A percentile compares a stretch with the other conserved stretches of the same genome.
phyloP scores from a whole-genome alignment of 1,139 yeast genomes.

The Yamadazyma sp. region DNA sequence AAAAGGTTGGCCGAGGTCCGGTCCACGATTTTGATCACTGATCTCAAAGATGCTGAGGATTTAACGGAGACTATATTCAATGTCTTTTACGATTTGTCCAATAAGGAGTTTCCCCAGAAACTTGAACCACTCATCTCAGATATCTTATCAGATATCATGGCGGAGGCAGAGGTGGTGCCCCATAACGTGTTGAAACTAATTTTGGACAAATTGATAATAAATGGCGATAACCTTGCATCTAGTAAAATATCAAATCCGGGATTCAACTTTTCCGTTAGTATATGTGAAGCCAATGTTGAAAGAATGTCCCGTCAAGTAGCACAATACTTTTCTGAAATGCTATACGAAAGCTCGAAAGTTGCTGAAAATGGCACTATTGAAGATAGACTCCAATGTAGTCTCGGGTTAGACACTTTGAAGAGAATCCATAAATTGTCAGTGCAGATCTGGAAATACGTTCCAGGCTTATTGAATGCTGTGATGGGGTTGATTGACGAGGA shows the following conservation, averaged over 20 bases:
- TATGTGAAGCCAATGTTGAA: constrained; percentile 73
- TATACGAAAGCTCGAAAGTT: constrained; percentile 49
- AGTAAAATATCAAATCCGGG: constrained; percentile 51
- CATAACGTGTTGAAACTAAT: constrained; percentile 60
- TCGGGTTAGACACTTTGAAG: constrained; percentile 44
- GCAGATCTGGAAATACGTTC: constrained; percentile 76
- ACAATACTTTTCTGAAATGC: constrained; percentile 74
- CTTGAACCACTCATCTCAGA: constrained; percentile 64
- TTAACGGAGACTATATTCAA: constrained; percentile 59
- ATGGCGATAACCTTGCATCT: constrained; percentile 9
- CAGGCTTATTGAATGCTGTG: constrained; percentile 71
- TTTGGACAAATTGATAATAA: constrained; percentile 48
- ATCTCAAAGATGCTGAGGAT: constrained; percentile 61
- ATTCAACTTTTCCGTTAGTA: constrained; percentile 61
- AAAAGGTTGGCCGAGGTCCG: constrained; percentile 75
- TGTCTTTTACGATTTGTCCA: constrained; percentile 57
- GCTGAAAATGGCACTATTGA: constrained; percentile 21
- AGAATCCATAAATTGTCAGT: constrained; percentile 64
- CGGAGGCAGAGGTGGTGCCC: constrained; percentile 74
- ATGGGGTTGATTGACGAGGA: constrained; percentile 84
- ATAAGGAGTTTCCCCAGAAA: constrained; percentile 39
- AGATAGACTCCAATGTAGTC: constrained; percentile 16
- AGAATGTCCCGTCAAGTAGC: constrained; percentile 77
- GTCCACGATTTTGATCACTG: constrained; percentile 76
- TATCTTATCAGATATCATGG: constrained; percentile 70